phyloP scores from a whole-genome alignment of 495 filamentous ascomycete species.

The Pyrenula massariospora region DNA sequence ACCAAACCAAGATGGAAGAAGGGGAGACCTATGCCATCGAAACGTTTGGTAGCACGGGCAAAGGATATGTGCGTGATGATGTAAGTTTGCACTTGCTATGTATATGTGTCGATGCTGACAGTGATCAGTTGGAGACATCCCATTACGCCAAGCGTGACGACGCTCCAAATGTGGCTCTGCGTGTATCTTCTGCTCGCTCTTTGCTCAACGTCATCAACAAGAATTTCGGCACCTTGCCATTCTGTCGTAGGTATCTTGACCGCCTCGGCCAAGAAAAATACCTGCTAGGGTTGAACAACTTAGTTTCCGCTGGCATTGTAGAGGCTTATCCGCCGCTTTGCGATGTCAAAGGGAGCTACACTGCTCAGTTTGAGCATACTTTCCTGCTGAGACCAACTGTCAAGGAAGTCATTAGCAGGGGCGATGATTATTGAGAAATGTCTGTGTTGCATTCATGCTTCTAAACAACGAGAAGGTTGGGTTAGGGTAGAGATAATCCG shows the following conservation, averaged over 20 bases:
- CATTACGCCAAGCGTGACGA: constrained; percentile 38
- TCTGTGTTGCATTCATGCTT: no score
- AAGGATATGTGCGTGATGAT: constrained; percentile 31
- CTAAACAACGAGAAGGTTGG: not conserved
- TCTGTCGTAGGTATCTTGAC: constrained; percentile 52
- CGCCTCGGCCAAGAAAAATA: constrained; percentile 51
- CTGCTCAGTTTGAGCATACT: constrained; percentile 52
- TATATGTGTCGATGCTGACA: not conserved
- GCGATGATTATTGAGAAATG: constrained; percentile 31
- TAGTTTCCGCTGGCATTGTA: constrained; percentile 40
- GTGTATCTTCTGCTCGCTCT: constrained; percentile 42
- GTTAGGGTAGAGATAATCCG: not conserved
- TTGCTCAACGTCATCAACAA: constrained; percentile 49
- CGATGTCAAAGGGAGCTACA: constrained; percentile 44
- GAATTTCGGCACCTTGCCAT: constrained; percentile 53
- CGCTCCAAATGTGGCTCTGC: constrained; percentile 34
- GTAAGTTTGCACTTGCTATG: constrained; percentile 23
- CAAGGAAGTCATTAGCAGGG: constrained; percentile 39
- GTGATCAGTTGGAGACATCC: not conserved
- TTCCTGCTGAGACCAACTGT: constrained; percentile 30
- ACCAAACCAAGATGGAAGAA: constrained; percentile 56
- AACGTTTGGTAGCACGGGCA: constrained; percentile 52
- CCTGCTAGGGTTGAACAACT: constrained; percentile 39
- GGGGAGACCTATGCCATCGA: constrained; percentile 56
- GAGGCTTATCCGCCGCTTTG: constrained; percentile 41